Percentiles rank a stretch among this genome's conserved stretches.
Evolutionary conservation across 148 eudicot genomes (phyloP).

Genomic region (Amaranthus hypochondriacus): DNA sequence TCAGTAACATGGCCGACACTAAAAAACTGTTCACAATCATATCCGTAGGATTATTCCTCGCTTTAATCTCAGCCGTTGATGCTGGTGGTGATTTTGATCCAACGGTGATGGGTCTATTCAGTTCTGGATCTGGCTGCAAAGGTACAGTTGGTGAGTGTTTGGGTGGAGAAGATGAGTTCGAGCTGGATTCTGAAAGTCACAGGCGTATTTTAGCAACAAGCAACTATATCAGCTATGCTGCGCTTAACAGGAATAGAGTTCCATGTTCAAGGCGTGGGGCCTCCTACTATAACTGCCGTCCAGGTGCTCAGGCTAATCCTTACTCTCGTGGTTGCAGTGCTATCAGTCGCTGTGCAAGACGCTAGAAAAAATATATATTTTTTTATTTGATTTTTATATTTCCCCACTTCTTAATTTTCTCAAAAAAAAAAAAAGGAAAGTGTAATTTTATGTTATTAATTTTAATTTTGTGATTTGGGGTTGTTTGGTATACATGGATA

Average conservation of each 20-base stretch:
- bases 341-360: conserved; percentile 38
- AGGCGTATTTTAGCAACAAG: conserved; percentile 38
- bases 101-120: conserved; percentile 15
- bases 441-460: conserved; percentile 20
- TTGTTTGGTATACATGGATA: conserved; percentile 31
- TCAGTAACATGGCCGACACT: conserved; percentile 16
- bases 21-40: conserved; percentile 15
- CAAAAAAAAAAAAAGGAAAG: not conserved
- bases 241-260: conserved; percentile 43
- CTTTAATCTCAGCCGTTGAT: conserved; percentile 19
- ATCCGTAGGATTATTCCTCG: conserved; percentile 22
- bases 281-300: conserved; percentile 50
- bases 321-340: conserved; percentile 49
- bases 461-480: conserved; percentile 18
- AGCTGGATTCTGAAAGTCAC: conserved; percentile 31
- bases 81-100: conserved; percentile 13
- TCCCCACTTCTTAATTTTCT: conserved; percentile 13
- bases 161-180: conserved; percentile 27
- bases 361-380: conserved; percentile 1
- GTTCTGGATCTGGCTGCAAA: conserved; percentile 19
- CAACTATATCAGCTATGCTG: conserved; percentile 51
- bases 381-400: not conserved
- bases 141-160: conserved; percentile 29
- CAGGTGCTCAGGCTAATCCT: conserved; percentile 49
- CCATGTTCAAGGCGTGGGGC: conserved; percentile 52